Percentiles rank a stretch among this genome's conserved stretches.
Evolutionary conservation across 257 asterid genomes (phyloP).

Genomic region (Paulownia fortunei): DNA sequence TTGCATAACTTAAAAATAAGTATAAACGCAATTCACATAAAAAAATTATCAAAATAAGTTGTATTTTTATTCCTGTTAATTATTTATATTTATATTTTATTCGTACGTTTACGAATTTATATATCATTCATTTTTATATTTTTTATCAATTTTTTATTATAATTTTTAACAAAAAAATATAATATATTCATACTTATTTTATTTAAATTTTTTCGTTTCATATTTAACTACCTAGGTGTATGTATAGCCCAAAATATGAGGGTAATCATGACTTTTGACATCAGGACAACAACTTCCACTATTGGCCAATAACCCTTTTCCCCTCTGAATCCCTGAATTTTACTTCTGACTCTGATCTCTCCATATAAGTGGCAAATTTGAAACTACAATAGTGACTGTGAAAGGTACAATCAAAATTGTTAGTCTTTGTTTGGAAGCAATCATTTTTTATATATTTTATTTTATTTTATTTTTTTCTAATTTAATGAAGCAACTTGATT

Average conservation of each 20-base stretch:
- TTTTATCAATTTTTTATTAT: too few species aligned
- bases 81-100: too few species aligned
- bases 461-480: background rate
- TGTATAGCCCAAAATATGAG: background rate
- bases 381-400: background rate
- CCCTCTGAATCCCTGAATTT: background rate
- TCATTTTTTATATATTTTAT: background rate
- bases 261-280: background rate
- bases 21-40: too few species aligned
- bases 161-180: too few species aligned
- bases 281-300: conserved; percentile 16
- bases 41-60: too few species aligned
- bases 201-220: too few species aligned
- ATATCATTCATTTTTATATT: too few species aligned
- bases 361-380: conserved; percentile 22
- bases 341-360: conserved; percentile 21
- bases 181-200: too few species aligned
- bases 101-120: too few species aligned
- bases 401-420: conserved; percentile 14
- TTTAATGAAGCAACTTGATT: background rate
- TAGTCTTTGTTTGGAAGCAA: conserved; percentile 20
- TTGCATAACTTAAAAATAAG: too few species aligned
- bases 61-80: too few species aligned
- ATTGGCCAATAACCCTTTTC: background rate
- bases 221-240: too few species aligned